phyloP scores from a whole-genome alignment of 345 rosid genomes.

The Sisymbrium altissimum region DNA sequence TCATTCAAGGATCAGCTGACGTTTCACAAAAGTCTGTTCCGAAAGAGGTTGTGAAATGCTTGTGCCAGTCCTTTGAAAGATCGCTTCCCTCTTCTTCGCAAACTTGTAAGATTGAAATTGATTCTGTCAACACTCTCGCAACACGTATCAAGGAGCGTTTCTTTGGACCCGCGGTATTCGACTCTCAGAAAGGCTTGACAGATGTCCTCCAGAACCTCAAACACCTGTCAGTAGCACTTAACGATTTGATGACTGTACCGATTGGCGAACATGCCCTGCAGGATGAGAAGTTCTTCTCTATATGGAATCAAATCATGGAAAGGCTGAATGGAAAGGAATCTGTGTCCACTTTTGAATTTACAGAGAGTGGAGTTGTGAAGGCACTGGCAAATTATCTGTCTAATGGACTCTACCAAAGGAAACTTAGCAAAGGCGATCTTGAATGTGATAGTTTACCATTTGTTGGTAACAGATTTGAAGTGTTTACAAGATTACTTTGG shows the following conservation, averaged over 20 bases:
- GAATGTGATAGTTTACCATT: conserved; percentile 25
- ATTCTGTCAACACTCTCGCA: conserved; percentile 63
- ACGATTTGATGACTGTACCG: conserved; percentile 43
- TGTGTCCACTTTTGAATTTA: conserved; percentile 88
- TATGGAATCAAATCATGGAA: conserved; percentile 53
- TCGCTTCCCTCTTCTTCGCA: conserved; percentile 40
- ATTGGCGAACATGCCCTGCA: conserved; percentile 33
- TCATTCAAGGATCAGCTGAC: conserved; percentile 44
- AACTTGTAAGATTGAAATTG: conserved; percentile 67
- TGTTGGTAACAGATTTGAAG: conserved; percentile 67
- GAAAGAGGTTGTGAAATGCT: conserved; percentile 59
- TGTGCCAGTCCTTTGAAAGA: conserved; percentile 69
- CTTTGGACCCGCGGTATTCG: conserved; percentile 54
- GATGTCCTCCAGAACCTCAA: conserved; percentile 78
- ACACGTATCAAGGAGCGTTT: conserved; percentile 55
- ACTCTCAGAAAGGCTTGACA: conserved; percentile 67
- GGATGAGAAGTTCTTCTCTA: conserved; percentile 47
- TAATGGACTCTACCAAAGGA: conserved; percentile 51
- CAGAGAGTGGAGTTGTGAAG: conserved; percentile 84
- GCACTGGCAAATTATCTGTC: conserved; percentile 64
- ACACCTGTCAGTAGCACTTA: conserved; percentile 55
- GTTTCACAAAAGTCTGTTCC: conserved; percentile 43
- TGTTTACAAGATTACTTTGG: conserved; percentile 55
- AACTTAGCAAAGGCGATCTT: conserved; percentile 32
- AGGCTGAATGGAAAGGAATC: conserved; percentile 74